Conservation (phyloP, 2,329 filamentous ascomycete species). For the Neophaeococcomyces mojaviensis region DNA sequence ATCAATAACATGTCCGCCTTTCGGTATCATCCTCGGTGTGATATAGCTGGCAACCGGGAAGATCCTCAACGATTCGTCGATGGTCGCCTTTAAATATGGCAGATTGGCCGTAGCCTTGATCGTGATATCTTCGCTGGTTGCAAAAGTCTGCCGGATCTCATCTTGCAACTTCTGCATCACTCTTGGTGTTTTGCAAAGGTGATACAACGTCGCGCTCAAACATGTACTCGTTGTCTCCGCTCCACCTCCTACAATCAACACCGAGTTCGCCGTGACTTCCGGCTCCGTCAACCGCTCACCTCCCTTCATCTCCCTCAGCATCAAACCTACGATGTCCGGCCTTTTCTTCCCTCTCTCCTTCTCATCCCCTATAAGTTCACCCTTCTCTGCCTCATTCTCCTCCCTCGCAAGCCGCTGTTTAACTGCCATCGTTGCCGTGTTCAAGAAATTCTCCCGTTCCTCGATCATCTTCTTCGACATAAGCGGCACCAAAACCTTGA, state of each 20-base stretch:
- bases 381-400: conserved; percentile 44
- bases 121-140: conserved; percentile 31
- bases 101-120: conserved; percentile 10
- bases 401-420: conserved; percentile 9
- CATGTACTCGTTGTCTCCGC: conserved; percentile 66
- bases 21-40: conserved; percentile 28
- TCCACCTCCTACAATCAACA: conserved; percentile 57
- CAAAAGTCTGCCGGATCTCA: conserved; percentile 32
- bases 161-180: conserved; percentile 27
- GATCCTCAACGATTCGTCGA: conserved; percentile 14
- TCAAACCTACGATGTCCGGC: conserved; percentile 12
- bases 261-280: conserved; percentile 46
- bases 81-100: conserved; percentile 13
- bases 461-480: conserved; percentile 9
- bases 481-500: conserved; percentile 7
- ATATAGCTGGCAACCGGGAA: conserved; percentile 12
- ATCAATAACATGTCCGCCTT: conserved; percentile 28
- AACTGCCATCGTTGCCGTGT: conserved; percentile 5
- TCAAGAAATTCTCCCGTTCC: conserved; percentile 12
- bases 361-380: no score
- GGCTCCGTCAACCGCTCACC: conserved; percentile 60
- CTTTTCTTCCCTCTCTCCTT: conserved; percentile 61
- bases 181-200: conserved; percentile 30
- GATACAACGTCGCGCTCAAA: conserved; percentile 35
- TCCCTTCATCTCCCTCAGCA: conserved; percentile 14